Conservation (phyloP, 2,329 filamentous ascomycete genomes). For the Leptosphaerulina australis region DNA sequence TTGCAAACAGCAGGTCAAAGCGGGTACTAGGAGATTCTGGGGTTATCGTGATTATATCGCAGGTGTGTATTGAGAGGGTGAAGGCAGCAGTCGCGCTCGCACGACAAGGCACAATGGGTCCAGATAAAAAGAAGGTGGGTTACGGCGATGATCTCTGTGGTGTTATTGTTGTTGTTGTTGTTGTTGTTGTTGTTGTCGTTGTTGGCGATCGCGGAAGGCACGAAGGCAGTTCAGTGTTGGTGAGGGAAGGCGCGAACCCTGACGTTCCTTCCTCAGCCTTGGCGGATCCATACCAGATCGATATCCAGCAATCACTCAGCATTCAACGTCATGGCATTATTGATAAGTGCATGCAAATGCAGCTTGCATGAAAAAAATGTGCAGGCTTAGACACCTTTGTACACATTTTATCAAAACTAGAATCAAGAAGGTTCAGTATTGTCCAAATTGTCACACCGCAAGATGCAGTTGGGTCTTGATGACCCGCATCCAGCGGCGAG, state of each 20-base stretch:
- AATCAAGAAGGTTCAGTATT: no score
- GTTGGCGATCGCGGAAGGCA: constrained; percentile 5
- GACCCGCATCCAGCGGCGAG: constrained; percentile 17
- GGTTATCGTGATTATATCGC: constrained; percentile 13
- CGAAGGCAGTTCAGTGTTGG: constrained; percentile 12
- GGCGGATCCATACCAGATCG: no score
- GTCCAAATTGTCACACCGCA: constrained; percentile 15
- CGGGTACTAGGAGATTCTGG: constrained; percentile 9
- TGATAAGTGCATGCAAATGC: neutral
- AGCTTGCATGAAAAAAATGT: neutral
- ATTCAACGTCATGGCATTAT: no score
- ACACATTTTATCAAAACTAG: no score
- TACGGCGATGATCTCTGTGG: constrained; percentile 9
- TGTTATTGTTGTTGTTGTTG: no score
- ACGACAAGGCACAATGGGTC: constrained; percentile 7
- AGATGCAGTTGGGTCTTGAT: constrained; percentile 4
- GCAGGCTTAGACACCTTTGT: no score
- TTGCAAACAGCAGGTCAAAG: constrained; percentile 13
- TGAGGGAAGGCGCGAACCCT: constrained; percentile 13
- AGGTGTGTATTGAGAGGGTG: constrained; percentile 1
- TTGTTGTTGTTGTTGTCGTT: constrained; percentile 10
- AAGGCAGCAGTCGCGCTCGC: constrained; percentile 20
- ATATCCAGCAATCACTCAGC: neutral
- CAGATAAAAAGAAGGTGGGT: neutral
- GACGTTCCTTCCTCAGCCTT: constrained; percentile 14